phyloP scores from a whole-genome alignment of 2,329 filamentous ascomycete genomes.

The Aschersonia sp. region DNA sequence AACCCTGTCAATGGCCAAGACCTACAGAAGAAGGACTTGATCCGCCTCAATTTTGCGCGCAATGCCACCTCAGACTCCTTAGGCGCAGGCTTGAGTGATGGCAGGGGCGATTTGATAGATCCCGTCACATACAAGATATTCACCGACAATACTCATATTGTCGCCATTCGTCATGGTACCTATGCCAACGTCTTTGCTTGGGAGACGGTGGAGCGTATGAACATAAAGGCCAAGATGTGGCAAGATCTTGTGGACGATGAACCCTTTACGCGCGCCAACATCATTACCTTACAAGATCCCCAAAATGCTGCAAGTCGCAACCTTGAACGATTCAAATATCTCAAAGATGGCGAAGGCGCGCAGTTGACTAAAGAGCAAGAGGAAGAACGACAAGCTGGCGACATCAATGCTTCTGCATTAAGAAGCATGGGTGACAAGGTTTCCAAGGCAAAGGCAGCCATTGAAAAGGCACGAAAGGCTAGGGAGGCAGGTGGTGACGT shows the following conservation, averaged over 20 bases:
- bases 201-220: constrained; percentile 89
- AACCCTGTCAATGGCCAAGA: constrained; percentile 79
- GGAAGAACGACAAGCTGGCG: constrained; percentile 47
- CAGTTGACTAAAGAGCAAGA: constrained; percentile 56
- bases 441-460: constrained; percentile 77
- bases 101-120: constrained; percentile 72
- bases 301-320: constrained; percentile 76
- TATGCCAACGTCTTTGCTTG: constrained; percentile 94
- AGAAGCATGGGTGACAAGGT: constrained; percentile 73
- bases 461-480: constrained; percentile 75
- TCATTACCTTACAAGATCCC: constrained; percentile 92
- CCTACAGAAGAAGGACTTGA: constrained; percentile 67
- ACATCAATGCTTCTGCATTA: constrained; percentile 66
- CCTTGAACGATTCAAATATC: constrained; percentile 74
- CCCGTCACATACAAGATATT: constrained; percentile 96
- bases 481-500: constrained; percentile 45
- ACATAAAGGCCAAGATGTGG: constrained; percentile 96
- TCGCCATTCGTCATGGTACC: constrained; percentile 63
- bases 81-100: constrained; percentile 32
- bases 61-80: constrained; percentile 57
- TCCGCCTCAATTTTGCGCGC: constrained; percentile 81
- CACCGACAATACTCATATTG: constrained; percentile 94
- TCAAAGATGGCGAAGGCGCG: constrained; percentile 66
- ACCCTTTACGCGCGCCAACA: constrained; percentile 77
- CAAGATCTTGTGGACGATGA: constrained; percentile 74